These are phyloP conservation scores for Lentinula guzmanii DNA, from an alignment of 768 basidiomycete genomes.

Conservation along the genomic window DNA sequence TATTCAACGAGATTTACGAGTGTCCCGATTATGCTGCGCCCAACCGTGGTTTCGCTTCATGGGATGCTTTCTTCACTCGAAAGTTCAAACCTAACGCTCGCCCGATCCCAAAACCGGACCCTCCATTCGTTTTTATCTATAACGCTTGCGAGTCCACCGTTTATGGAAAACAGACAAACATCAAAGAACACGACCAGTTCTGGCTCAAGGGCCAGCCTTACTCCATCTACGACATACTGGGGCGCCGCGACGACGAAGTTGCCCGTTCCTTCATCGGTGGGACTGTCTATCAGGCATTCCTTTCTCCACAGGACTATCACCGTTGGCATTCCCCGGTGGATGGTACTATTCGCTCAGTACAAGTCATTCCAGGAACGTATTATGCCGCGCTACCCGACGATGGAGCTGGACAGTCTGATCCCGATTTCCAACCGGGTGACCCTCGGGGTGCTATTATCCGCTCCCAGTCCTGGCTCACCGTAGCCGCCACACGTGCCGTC, in stretches of 20 bases:
- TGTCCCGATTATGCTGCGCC: conserved; percentile 20
- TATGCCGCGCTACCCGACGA: conserved; percentile 25
- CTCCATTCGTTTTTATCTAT: conserved; percentile 22
- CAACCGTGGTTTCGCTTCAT: conserved; percentile 30
- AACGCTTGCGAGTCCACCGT: conserved; percentile 40
- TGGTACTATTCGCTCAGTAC: conserved; percentile 23
- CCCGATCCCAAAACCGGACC: conserved; percentile 19
- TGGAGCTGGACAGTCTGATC: conserved; percentile 6
- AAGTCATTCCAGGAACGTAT: conserved; percentile 35
- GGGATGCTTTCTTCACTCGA: conserved; percentile 41
- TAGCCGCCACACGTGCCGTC: conserved; percentile 34
- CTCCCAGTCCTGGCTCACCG: conserved; percentile 18
- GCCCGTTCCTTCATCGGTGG: conserved; percentile 35
- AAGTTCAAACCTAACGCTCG: conserved; percentile 28
- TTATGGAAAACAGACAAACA: conserved; percentile 25
- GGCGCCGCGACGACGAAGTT: conserved; percentile 19
- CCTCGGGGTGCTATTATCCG: conserved; percentile 10
- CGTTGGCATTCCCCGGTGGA: conserved; percentile 46
- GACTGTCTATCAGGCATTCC: conserved; percentile 39
- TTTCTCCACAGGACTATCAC: conserved; percentile 41
- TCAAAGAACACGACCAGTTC: conserved; percentile 32
- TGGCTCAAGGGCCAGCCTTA: conserved; percentile 48
- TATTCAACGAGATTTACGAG: conserved; percentile 14
- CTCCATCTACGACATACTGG: conserved; percentile 41
- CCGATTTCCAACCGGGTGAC: neutral